These are phyloP conservation scores for Bremia lactucae DNA, from an alignment of 352 stramenopile genomes.

Conservation along the genomic window DNA sequence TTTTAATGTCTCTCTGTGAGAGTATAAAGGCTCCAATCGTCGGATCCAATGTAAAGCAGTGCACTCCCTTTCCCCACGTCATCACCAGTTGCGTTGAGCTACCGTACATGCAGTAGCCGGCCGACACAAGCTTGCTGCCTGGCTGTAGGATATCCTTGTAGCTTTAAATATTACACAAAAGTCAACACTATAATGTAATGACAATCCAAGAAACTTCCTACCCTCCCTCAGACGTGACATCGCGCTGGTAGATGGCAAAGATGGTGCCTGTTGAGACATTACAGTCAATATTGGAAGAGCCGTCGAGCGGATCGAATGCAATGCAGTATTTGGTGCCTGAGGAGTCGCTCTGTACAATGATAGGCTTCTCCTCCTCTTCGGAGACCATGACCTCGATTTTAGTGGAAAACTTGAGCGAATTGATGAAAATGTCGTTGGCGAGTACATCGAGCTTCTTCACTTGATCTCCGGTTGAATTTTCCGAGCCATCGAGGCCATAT, in stretches of 20 bases:
- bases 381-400: constrained; percentile 96
- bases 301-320: constrained; percentile 97
- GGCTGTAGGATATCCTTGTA: constrained; percentile 91
- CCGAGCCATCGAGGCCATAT: constrained; percentile 94
- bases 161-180: constrained; percentile 5
- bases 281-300: constrained; percentile 99
- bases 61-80: constrained; percentile 89
- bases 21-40: constrained; percentile 98
- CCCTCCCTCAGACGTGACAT: constrained; percentile 33
- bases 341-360: constrained; percentile 80
- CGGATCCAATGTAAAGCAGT: constrained; percentile 97
- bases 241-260: constrained; percentile 95
- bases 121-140: constrained; percentile 90
- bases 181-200: constrained; percentile 2
- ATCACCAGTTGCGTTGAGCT: constrained; percentile 96
- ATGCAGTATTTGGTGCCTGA: constrained; percentile 90
- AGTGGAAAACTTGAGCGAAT: constrained; percentile 93
- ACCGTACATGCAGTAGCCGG: constrained; percentile 98
- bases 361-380: constrained; percentile 96
- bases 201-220: constrained; percentile 5
- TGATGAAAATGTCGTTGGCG: constrained; percentile 98
- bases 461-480: constrained; percentile 95
- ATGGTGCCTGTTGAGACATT: constrained; percentile 99
- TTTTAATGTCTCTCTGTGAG: constrained; percentile 90
- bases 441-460: constrained; percentile 99